Conservation (phyloP, 1,284 basidiomycete species). For the Exobasidium cylindrosporum region DNA sequence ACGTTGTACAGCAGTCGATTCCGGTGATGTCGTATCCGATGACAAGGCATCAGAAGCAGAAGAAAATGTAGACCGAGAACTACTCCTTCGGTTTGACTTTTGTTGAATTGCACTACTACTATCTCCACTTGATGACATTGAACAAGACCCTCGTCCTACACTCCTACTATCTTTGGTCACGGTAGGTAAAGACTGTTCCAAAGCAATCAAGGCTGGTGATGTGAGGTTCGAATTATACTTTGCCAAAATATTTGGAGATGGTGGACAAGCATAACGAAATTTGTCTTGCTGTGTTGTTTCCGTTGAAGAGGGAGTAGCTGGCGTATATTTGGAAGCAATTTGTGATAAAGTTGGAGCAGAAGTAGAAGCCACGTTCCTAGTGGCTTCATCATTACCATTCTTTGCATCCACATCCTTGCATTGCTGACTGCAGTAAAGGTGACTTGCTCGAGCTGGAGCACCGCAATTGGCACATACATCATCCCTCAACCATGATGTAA, state of each 20-base stretch:
- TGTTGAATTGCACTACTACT: background rate
- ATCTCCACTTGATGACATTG: conserved; percentile 17
- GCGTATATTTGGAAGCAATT: background rate
- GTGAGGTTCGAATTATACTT: conserved; percentile 36
- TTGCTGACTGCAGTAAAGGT: conserved; percentile 42
- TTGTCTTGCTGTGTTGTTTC: conserved; percentile 12
- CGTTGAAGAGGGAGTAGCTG: background rate
- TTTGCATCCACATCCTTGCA: conserved; percentile 37
- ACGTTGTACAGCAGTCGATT: conserved; percentile 24
- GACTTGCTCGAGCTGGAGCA: conserved; percentile 24
- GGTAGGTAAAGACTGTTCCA: conserved; percentile 34
- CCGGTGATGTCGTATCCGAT: conserved; percentile 33
- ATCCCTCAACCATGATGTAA: conserved; percentile 40
- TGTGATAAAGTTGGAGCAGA: conserved; percentile 7
- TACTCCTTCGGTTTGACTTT: conserved; percentile 26
- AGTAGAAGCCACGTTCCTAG: background rate
- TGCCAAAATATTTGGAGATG: conserved; percentile 38
- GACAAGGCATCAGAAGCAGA: conserved; percentile 32
- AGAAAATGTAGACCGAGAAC: conserved; percentile 45
- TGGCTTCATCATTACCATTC: background rate
- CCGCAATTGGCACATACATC: conserved; percentile 44
- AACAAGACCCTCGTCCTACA: conserved; percentile 4
- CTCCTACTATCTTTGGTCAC: too few relatives aligned
- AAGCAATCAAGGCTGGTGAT: conserved; percentile 38
- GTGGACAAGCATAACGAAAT: conserved; percentile 45